Conservation (phyloP, 306 rosid genomes). For the Castanospermum australe region DNA sequence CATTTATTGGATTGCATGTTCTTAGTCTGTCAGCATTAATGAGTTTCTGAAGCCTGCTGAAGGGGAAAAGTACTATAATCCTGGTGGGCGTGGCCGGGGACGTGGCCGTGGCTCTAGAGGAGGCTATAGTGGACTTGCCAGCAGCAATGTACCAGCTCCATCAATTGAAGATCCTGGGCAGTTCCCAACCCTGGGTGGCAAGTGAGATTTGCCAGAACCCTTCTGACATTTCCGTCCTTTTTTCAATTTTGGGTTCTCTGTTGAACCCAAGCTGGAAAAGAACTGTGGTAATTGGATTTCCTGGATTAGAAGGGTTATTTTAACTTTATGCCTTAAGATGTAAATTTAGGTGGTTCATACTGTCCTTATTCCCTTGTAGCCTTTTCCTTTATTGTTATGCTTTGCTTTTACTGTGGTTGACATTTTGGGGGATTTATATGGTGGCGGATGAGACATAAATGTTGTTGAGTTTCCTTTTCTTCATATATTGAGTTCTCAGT, state of each 20-base stretch:
- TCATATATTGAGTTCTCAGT: slow-evolving; percentile 31
- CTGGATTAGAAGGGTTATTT: slow-evolving; percentile 34
- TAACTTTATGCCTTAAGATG: slow-evolving; percentile 37
- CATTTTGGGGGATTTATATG: slow-evolving; percentile 45
- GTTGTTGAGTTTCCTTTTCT: slow-evolving; percentile 40
- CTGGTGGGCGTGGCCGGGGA: slow-evolving; percentile 83
- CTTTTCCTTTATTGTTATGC: background rate
- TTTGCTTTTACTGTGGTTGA: slow-evolving; percentile 20
- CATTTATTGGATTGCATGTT: background rate
- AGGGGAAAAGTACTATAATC: slow-evolving; percentile 64
- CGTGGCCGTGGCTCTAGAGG: slow-evolving; percentile 78
- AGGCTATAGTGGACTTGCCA: slow-evolving; percentile 46
- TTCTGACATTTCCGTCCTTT: slow-evolving; percentile 24
- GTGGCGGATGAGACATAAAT: slow-evolving; percentile 38
- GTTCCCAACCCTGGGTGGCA: slow-evolving; percentile 92
- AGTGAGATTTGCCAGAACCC: slow-evolving; percentile 60
- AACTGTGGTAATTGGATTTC: slow-evolving; percentile 56
- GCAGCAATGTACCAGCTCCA: slow-evolving; percentile 59
- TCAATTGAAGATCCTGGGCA: slow-evolving; percentile 85
- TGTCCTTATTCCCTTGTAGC: slow-evolving; percentile 24
- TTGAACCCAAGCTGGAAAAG: slow-evolving; percentile 45
- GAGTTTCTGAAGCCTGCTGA: slow-evolving; percentile 95
- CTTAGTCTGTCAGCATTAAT: slow-evolving; percentile 71
- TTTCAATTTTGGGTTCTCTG: slow-evolving; percentile 53
- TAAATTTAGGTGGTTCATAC: slow-evolving; percentile 55